Percentiles rank a stretch among this genome's conserved stretches.
Evolutionary conservation across 2,329 filamentous ascomycete genomes (phyloP).

Genomic region (Microcera coccophila): DNA sequence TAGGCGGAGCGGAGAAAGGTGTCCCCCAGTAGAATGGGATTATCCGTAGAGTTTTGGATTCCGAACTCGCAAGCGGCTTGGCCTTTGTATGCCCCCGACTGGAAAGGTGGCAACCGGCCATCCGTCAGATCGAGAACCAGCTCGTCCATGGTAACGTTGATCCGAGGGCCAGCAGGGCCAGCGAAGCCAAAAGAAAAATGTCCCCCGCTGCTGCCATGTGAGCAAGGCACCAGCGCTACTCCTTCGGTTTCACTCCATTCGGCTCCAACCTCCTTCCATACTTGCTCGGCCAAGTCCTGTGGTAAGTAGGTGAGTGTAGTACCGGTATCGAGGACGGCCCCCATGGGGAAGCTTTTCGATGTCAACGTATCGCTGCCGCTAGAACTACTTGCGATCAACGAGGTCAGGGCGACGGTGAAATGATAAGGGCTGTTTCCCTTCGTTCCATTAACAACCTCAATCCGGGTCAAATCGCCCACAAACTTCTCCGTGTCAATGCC

Average conservation of each 20-base stretch:
- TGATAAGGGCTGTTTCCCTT: constrained; percentile 41
- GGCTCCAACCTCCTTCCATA: constrained; percentile 55
- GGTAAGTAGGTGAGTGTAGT: constrained; percentile 71
- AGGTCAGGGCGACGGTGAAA: constrained; percentile 48
- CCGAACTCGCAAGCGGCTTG: constrained; percentile 53
- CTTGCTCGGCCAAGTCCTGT: constrained; percentile 50
- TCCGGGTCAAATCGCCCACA: constrained; percentile 55
- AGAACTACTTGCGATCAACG: constrained; percentile 44
- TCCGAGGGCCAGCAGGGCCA: constrained; percentile 44
- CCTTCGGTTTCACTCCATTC: constrained; percentile 36
- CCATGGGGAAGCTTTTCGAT: constrained; percentile 43
- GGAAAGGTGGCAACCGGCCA: constrained; percentile 34
- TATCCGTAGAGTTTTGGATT: constrained; percentile 46
- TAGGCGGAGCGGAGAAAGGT: constrained; percentile 59
- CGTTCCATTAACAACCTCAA: constrained; percentile 53
- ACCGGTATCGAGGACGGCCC: constrained; percentile 69
- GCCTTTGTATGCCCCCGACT: constrained; percentile 40
- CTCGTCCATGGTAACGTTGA: constrained; percentile 54
- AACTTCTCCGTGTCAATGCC: constrained; percentile 77
- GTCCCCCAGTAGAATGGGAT: constrained; percentile 51
- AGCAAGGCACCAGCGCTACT: constrained; percentile 49
- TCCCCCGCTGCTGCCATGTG: constrained; percentile 40
- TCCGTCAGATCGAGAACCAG: constrained; percentile 47
- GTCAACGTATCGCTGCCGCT: constrained; percentile 48
- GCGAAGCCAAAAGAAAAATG: constrained; percentile 54